Evolutionary conservation across 1,139 yeast genomes (phyloP), one percentile per base, ranked within the genome.

Genomic region (Scheffersomyces quercinus): DNA sequence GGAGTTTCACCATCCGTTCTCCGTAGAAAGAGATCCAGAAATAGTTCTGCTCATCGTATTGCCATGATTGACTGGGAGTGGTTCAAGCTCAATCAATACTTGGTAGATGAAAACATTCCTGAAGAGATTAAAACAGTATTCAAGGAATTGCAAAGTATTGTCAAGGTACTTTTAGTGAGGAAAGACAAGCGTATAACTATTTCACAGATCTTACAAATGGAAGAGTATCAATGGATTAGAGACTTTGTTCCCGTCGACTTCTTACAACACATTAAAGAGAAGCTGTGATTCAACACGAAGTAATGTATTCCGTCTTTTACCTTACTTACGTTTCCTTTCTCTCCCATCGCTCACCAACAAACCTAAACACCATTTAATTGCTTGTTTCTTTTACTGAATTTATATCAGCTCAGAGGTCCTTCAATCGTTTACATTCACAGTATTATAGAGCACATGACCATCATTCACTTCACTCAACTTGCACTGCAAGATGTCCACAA

Each of bases 31-130:
- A 62, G 82, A 52, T 70, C 77, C 31, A 74, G 81, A 36, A 78
- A 83, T 40, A 78, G 85, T 47, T 82, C 90, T 0, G 85, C 96
- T 1, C 97, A 91, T 63, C 70, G 98, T 45, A 93, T 93, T 35
- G 97, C 97, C 6, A 81, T 93, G 64, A 84, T 88, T 35, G 95
- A 88, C 51, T 93, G 99, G 99, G 79, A 78, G 35, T 93, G 98
- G 98, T 74, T 60, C 50, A 51, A 54, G 5, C 56, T 63, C 8
- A 44, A 54, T n/a, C 65, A 61, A 5, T 34, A 38, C 37, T 46
- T 61, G 39, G 49, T 51, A 11, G 53, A 53, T 35, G 49, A 46
- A 11, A 42, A 45, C 2, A 28, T 58, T 3, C 54, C 53, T 28
- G 46, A 43, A 1, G 60, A 55, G 29, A 52, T 59, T n/a, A 58